A percentile compares a stretch with the other conserved stretches of the same genome.
Evolutionary conservation across 306 rosid genomes (phyloP).

Genomic region (Carpinus fangiana): DNA sequence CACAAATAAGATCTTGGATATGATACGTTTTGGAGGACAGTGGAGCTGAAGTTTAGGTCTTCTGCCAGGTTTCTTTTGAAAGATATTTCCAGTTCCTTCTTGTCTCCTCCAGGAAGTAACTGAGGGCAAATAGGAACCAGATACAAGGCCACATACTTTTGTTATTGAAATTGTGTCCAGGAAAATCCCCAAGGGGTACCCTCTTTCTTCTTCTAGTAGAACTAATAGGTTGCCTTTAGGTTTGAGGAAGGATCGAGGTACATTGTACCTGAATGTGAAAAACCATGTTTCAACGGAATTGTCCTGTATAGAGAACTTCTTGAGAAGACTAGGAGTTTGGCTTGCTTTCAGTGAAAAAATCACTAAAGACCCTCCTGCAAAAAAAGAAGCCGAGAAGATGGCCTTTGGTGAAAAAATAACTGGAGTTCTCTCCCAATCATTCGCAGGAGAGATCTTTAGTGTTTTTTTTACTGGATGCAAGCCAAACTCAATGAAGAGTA

Average conservation of each 20-base stretch:
- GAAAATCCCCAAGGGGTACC: conserved; percentile 50
- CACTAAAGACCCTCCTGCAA: no score
- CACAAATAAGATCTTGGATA: conserved; percentile 44
- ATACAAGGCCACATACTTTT: conserved; percentile 36
- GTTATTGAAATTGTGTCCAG: conserved; percentile 36
- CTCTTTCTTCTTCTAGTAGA: conserved; percentile 74
- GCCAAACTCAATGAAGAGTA: background rate
- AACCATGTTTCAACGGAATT: background rate
- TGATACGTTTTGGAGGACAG: conserved; percentile 33
- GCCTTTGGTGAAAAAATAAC: no score
- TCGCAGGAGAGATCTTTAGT: no score
- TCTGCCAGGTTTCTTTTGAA: background rate
- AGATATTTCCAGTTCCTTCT: conserved; percentile 1
- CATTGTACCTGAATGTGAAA: conserved; percentile 62
- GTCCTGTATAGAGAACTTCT: background rate
- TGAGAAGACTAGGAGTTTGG: background rate
- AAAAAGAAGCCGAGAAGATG: no score
- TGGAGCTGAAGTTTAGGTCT: conserved; percentile 1
- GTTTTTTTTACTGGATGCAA: no score
- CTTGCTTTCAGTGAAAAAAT: no score
- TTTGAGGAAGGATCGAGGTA: conserved; percentile 75
- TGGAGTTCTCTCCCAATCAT: no score
- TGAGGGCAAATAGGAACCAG: conserved; percentile 41
- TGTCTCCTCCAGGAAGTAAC: conserved; percentile 34
- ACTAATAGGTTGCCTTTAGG: conserved; percentile 60